A percentile compares a stretch with the other conserved stretches of the same genome.
phyloP scores from a whole-genome alignment of 495 filamentous ascomycete species.

The Amphirosellinia nigrospora region DNA sequence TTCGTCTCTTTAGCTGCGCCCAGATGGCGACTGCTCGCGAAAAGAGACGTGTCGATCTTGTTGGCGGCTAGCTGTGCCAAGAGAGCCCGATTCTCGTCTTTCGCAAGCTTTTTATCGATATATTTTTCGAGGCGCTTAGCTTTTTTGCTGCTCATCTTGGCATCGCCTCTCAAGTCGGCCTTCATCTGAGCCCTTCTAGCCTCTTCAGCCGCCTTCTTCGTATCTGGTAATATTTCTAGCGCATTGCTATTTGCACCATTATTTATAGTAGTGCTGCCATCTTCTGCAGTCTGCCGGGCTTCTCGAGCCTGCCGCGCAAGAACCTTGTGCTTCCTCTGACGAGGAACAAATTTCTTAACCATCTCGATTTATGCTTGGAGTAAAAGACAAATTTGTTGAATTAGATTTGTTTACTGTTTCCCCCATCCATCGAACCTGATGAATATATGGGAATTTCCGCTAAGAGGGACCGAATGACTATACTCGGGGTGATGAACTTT shows the following conservation, averaged over 20 bases:
- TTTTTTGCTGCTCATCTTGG: constrained; percentile 89
- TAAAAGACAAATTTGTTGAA: constrained; percentile 17
- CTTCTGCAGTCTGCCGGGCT: constrained; percentile 48
- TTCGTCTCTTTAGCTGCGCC: constrained; percentile 72
- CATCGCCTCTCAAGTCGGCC: constrained; percentile 69
- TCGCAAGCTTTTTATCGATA: constrained; percentile 92
- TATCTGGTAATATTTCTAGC: constrained; percentile 68
- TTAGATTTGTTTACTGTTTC: background rate
- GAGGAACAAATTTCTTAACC: constrained; percentile 71
- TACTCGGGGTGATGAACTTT: background rate
- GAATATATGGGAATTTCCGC: background rate
- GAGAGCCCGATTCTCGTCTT: constrained; percentile 88
- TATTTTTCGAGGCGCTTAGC: constrained; percentile 95
- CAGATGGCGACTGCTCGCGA: constrained; percentile 76
- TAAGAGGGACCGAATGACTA: background rate
- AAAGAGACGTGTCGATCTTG: constrained; percentile 80
- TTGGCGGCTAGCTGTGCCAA: constrained; percentile 78
- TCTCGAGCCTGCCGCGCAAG: constrained; percentile 55
- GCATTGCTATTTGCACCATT: constrained; percentile 69
- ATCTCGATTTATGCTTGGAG: constrained; percentile 54
- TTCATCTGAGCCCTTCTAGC: constrained; percentile 63
- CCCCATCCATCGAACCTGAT: background rate
- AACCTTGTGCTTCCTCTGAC: constrained; percentile 80
- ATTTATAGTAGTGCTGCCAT: constrained; percentile 30
- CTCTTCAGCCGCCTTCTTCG: constrained; percentile 69